Percentiles rank a stretch among this genome's conserved stretches.
These are phyloP conservation scores for Ascochyta fabae DNA, from an alignment of 2,329 filamentous ascomycete species.

Conservation along the genomic window DNA sequence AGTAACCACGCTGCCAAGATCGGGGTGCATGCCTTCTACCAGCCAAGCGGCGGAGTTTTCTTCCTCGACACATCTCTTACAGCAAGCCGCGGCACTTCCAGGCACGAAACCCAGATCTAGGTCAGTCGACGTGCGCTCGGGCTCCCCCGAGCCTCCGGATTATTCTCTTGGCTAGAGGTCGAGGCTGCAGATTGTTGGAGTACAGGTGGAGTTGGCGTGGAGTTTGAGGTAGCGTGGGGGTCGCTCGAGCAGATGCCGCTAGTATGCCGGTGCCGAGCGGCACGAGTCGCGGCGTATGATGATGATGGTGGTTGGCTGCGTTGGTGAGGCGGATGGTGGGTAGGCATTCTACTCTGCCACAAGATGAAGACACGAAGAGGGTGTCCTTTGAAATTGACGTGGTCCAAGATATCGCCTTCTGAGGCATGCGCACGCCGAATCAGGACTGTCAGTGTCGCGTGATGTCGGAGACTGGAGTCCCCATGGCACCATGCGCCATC, in stretches of 20 bases:
- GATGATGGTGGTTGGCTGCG: slow-evolving; percentile 3
- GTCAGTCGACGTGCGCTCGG: background rate
- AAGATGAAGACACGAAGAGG: background rate
- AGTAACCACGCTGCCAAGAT: background rate
- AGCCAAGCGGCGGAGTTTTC: background rate
- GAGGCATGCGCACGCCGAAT: background rate
- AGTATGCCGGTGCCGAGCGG: slow-evolving; percentile 2
- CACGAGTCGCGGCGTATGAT: slow-evolving; percentile 7
- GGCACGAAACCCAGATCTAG: background rate
- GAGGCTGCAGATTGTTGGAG: slow-evolving; percentile 10
- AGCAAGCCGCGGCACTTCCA: background rate
- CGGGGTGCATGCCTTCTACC: background rate
- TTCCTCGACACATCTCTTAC: background rate
- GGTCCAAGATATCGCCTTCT: background rate
- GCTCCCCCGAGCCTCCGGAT: background rate
- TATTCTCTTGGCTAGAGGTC: slow-evolving; percentile 11
- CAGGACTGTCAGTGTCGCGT: background rate
- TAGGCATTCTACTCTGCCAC: background rate
- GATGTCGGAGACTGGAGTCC: slow-evolving; percentile 10
- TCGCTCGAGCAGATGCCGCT: slow-evolving; percentile 6
- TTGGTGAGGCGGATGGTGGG: background rate
- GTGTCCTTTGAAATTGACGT: no score
- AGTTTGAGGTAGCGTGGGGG: slow-evolving; percentile 14
- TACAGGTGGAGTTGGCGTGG: slow-evolving; percentile 5
- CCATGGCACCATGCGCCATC: slow-evolving; percentile 10